These are phyloP conservation scores for Candida takata DNA, from an alignment of 805 yeast species.

Conservation along the genomic window DNA sequence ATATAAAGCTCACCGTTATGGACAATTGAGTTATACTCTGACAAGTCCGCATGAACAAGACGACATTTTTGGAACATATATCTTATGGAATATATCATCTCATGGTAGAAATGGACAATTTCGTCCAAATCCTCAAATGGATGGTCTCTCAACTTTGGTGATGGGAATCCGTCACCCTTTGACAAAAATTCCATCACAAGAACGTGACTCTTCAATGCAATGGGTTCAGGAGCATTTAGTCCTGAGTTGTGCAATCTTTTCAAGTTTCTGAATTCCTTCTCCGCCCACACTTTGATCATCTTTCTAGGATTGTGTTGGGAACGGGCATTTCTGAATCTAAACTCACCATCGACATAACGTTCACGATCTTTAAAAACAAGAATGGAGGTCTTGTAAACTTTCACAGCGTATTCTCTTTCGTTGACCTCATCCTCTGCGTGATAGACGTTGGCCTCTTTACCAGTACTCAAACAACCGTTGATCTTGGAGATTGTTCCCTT, in stretches of 20 bases:
- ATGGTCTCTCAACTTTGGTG: conserved; percentile 85
- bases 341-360: conserved; percentile 93
- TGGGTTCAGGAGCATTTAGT: conserved; percentile 90
- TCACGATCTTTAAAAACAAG: conserved; percentile 96
- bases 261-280: conserved; percentile 90
- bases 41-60: conserved; percentile 91
- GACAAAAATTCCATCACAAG: conserved; percentile 88
- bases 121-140: conserved; percentile 63
- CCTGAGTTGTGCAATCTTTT: conserved; percentile 74
- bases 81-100: conserved; percentile 79
- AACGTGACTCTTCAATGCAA: conserved; percentile 83
- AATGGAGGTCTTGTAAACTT: conserved; percentile 93
- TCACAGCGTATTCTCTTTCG: conserved; percentile 70
- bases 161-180: conserved; percentile 76
- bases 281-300: conserved; percentile 98
- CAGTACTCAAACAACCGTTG: conserved; percentile 92
- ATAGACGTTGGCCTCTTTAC: conserved; percentile 98
- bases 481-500: conserved; percentile 79
- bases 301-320: conserved; percentile 89
- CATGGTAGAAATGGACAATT: conserved; percentile 60
- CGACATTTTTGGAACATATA: conserved; percentile 82
- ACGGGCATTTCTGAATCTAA: conserved; percentile 79
- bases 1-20: conserved; percentile 74
- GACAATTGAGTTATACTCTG: conserved; percentile 88
- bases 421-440: conserved; percentile 49